Base-by-base conservation (phyloP, 2,329 filamentous ascomycete species). In the Aspergillus udagawae region DNA sequence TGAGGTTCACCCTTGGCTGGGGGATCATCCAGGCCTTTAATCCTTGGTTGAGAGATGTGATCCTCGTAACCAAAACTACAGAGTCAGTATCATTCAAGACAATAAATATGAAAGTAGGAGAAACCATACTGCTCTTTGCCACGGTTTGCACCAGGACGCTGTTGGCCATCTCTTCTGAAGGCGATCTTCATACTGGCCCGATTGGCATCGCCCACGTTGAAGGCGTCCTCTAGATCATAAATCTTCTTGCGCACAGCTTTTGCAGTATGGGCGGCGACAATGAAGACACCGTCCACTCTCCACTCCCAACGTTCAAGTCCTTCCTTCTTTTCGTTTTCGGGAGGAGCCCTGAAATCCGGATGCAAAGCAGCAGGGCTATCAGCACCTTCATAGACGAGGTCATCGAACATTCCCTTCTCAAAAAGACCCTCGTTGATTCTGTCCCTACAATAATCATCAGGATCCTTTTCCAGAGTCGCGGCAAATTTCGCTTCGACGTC, bases 31-130 rank as follows among this genome's bases (percentile, higher is more conserved):
- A 78, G 64, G 2, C 64, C 71, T 29, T 66, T 48, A 10, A 76
- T 65, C 10, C 68, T 67, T 3, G 77, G 76, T 52, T 78, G 71
- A 3, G 75, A 76, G 21, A 79, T 66, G 8, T 77, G 75, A 56
- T 79, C 76, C 20, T 72, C 60, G 54, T 74, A 79, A 5, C 76
- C 76, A 53, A 79, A 78, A 60, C 70, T 73, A 44, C 42, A 57
- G 23, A 44, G 10, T 44, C 17, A 44, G 41, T 9, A 44, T 45
- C 51, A 21, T 52, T 20, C 51, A 54, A 10, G 21, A 23, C 17
- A 52, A 20, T 17, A 41, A 28, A 20, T n/a, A 51, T 32, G n/a
- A 9, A 20, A 44, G 12, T 21, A 20, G 41, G n/a, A 42, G 7
- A 4, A 44, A 21, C 14, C 41, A 21, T 44, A 44, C 41, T 44